A percentile compares a stretch with the other conserved stretches of the same genome.
phyloP scores from a whole-genome alignment of 306 rosid species.

The Coriaria nepalensis region DNA sequence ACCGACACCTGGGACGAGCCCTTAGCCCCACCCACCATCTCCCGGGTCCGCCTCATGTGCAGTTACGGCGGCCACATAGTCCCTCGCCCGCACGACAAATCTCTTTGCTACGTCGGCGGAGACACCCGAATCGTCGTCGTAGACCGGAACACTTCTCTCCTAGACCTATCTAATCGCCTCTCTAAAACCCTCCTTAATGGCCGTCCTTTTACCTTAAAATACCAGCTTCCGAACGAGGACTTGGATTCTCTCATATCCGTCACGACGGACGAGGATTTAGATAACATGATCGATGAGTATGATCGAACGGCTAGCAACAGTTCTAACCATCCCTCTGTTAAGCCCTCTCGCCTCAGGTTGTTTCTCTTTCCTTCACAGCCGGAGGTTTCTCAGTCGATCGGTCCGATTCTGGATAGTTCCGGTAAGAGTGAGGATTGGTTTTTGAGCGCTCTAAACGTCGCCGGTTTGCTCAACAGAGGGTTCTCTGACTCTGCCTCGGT shows the following conservation, averaged over 20 bases:
- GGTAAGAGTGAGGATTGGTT: slow-evolving; percentile 79
- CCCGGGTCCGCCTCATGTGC: slow-evolving; percentile 83
- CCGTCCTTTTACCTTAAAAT: slow-evolving; percentile 56
- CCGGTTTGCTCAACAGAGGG: slow-evolving; percentile 55
- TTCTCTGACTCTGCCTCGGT: slow-evolving; percentile 78
- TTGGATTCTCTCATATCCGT: slow-evolving; percentile 82
- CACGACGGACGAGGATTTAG: slow-evolving; percentile 84
- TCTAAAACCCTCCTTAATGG: slow-evolving; percentile 57
- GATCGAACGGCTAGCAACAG: slow-evolving; percentile 47
- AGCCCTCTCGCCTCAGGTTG: slow-evolving; percentile 66
- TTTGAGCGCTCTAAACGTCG: slow-evolving; percentile 52
- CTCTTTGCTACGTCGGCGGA: slow-evolving; percentile 88
- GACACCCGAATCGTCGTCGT: slow-evolving; percentile 77
- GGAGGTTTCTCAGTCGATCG: slow-evolving; percentile 72
- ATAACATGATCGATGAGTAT: slow-evolving; percentile 93
- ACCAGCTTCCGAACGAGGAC: slow-evolving; percentile 91
- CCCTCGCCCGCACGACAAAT: slow-evolving; percentile 92
- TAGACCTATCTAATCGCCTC: slow-evolving; percentile 61
- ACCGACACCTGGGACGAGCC: slow-evolving; percentile 82
- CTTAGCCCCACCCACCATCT: slow-evolving; percentile 24
- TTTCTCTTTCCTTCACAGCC: slow-evolving; percentile 63
- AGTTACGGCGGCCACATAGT: slow-evolving; percentile 95
- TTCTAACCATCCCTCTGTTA: slow-evolving; percentile 19
- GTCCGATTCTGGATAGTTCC: slow-evolving; percentile 54
- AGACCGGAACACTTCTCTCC: slow-evolving; percentile 54